A percentile compares a stretch with the other conserved stretches of the same genome.
Evolutionary conservation across 2,329 filamentous ascomycete species (phyloP).

Genomic region (Aspergillus fijiensis): DNA sequence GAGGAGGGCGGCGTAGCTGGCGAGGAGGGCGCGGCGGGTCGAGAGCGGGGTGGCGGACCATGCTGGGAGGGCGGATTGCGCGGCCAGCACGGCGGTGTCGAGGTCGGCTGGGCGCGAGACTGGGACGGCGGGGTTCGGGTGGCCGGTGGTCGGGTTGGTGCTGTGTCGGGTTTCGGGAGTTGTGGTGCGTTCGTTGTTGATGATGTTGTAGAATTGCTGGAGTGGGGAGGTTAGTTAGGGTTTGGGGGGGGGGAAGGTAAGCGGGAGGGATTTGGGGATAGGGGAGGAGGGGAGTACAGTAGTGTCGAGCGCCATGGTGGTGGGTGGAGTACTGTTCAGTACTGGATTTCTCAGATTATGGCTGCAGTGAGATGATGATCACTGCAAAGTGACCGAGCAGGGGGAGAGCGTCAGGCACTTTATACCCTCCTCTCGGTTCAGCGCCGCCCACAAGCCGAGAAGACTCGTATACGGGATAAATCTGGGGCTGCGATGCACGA

Average conservation of each 20-base stretch:
- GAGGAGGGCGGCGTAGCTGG: conserved; percentile 35
- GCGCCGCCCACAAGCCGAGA: too few relatives aligned
- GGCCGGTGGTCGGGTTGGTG: conserved; percentile 53
- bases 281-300: background rate
- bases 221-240: background rate
- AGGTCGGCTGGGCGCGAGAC: conserved; percentile 51
- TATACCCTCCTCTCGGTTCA: too few relatives aligned
- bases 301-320: conserved; percentile 17
- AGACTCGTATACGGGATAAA: too few relatives aligned
- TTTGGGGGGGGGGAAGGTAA: too few relatives aligned
- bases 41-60: conserved; percentile 45
- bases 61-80: conserved; percentile 47
- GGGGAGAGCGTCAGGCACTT: too few relatives aligned
- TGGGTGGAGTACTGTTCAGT: background rate
- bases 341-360: too few relatives aligned
- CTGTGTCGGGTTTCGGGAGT: conserved; percentile 49
- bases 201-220: conserved; percentile 52
- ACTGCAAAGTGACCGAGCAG: too few relatives aligned
- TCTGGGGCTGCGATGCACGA: too few relatives aligned
- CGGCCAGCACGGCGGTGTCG: conserved; percentile 51
- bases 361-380: too few relatives aligned
- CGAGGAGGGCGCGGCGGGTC: conserved; percentile 34
- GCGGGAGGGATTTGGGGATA: too few relatives aligned
- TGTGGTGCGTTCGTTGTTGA: conserved; percentile 50
- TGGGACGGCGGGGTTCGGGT: conserved; percentile 53